Evolutionary conservation across 2,329 filamentous ascomycete genomes (phyloP), one percentile per base, ranked within the genome.

Genomic region (Colletotrichum cereale): DNA sequence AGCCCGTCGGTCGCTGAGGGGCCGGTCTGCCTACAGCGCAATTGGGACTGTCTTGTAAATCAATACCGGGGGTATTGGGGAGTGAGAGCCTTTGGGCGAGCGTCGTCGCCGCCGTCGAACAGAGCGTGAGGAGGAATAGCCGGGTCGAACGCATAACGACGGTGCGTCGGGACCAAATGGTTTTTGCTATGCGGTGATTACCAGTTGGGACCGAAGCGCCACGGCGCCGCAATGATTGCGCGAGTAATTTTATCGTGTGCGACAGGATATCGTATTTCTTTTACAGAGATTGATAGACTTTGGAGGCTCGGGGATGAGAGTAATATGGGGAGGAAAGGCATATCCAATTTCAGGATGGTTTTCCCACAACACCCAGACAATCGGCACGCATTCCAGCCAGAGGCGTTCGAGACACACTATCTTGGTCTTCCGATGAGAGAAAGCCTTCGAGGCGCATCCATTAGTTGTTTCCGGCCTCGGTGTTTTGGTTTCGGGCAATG

Each of bases 41-140:
- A 21, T 31, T 26, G 1, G 65, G 68, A 5, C 60, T 68, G 7
- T 68, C 58, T n/a, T 58, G 29, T 26, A 71, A 53, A 36, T 60
- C 63, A 2, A 71, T 16, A 0, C 58, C 53, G 16, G 68, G 24
- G 0, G 62, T 31, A 5, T 68, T 31, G 21, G 65, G 65, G 5
- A 60, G 14, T 18, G 36, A 31, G 12, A 47, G 65, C 5, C 31
- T 24, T 18, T 71, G 58, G 7, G 65, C 68, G 11, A 64, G 10
- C 14, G 61, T 40, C 12, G 64, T 58, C 3, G 68, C 50, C 24
- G 68, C 56, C 44, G 52, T 24, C 21, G 29, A n/a, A 5, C n/a
- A 56, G 26, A 71, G 21, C 16, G n/a, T 40, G n/a, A n/a, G 31
- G 10, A 40, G 14, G 8, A 34, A 10, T 29, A 53, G 8, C 36